Evolutionary conservation across 192 early-diverging fungal species (phyloP).

Genomic region (Pecoramyces ruminantium): DNA sequence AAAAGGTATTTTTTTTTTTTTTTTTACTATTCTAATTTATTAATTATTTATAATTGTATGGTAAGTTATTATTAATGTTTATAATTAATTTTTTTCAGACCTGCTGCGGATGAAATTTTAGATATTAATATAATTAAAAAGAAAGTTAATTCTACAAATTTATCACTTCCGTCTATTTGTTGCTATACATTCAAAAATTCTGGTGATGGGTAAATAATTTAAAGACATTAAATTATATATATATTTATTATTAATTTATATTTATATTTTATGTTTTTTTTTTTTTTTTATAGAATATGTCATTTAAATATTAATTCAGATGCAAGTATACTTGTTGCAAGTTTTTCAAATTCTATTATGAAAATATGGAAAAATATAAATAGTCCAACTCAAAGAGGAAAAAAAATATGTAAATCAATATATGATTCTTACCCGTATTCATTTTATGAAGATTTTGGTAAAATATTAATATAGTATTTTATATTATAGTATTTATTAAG

Average conservation of each 20-base stretch:
- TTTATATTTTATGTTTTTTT: background rate
- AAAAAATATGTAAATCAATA: background rate
- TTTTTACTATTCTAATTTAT: too few species aligned
- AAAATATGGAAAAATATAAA: slow-evolving; percentile 49
- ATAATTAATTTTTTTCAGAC: too few species aligned
- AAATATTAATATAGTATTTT: background rate
- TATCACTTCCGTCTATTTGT: slow-evolving; percentile 70
- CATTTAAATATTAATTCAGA: slow-evolving; percentile 73
- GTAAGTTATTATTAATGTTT: too few species aligned
- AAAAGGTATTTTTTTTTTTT: background rate
- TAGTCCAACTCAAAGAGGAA: background rate
- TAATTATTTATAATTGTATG: too few species aligned
- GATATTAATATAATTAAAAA: background rate
- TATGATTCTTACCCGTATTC: background rate
- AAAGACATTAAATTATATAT: too few species aligned
- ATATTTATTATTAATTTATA: background rate
- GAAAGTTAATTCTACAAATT: background rate
- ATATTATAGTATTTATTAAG: background rate
- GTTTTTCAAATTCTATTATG: slow-evolving; percentile 84
- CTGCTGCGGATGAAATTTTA: background rate
- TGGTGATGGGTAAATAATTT: slow-evolving; percentile 27
- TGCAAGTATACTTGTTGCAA: slow-evolving; percentile 59
- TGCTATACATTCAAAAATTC: slow-evolving; percentile 95
- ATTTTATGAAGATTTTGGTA: background rate
- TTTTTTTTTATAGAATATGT: slow-evolving; percentile 36